Percentiles rank a stretch among this genome's conserved stretches.
phyloP scores from a whole-genome alignment of 805 yeast genomes.

The Ogataea dorogensis region DNA sequence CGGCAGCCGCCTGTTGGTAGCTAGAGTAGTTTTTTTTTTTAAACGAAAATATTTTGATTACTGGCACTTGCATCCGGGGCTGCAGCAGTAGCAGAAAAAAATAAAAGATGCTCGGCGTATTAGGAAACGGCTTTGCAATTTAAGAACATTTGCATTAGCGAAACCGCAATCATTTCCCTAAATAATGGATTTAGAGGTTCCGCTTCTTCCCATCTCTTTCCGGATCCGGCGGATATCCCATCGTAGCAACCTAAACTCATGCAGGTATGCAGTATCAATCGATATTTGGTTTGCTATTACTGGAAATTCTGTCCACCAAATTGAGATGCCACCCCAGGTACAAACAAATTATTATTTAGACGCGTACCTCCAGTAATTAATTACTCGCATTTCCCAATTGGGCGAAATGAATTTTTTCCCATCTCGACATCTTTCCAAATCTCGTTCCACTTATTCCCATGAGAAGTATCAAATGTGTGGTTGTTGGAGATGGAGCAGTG shows the following conservation, averaged over 20 bases:
- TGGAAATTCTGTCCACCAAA: neutral
- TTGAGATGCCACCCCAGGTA: neutral
- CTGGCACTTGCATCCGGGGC: slow-evolving; percentile 1
- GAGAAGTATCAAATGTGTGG: slow-evolving; percentile 73
- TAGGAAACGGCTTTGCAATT: slow-evolving; percentile 7
- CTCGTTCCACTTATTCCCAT: slow-evolving; percentile 1
- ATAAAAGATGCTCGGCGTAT: neutral
- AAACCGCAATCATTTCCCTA: slow-evolving; percentile 2
- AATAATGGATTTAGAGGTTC: neutral
- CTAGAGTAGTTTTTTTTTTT: slow-evolving; percentile 1
- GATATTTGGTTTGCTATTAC: neutral
- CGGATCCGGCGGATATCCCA: slow-evolving; percentile 1
- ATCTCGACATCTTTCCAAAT: slow-evolving; percentile 3
- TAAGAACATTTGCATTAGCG: slow-evolving; percentile 5
- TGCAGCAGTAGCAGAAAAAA: slow-evolving; percentile 9
- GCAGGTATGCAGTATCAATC: neutral
- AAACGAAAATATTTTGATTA: neutral
- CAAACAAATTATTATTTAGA: neutral
- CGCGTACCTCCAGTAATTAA: slow-evolving; percentile 1
- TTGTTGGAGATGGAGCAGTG: slow-evolving; percentile 94
- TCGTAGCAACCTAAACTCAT: neutral
- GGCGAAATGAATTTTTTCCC: slow-evolving; percentile 8
- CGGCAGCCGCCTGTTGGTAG: slow-evolving; percentile 2
- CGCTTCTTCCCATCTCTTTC: neutral
- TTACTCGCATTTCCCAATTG: slow-evolving; percentile 8